Percentiles rank a stretch among this genome's conserved stretches.
Conservation (phyloP, 2,329 filamentous ascomycete genomes). For the Pyrenophora tritici-repentis region DNA sequence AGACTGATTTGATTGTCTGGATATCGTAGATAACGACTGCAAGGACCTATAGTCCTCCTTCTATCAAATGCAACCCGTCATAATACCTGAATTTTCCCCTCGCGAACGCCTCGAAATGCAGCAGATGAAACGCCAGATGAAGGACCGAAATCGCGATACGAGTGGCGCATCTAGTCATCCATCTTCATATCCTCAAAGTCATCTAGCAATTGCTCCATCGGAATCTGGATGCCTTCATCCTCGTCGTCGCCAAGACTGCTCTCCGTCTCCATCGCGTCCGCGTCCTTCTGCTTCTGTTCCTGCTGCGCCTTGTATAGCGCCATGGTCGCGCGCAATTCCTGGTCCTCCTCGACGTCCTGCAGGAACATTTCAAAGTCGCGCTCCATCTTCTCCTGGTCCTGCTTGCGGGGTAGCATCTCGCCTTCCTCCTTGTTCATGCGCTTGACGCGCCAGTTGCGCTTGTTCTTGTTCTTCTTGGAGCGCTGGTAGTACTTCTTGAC, state of each 20-base stretch:
- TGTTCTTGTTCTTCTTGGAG: slow-evolving; percentile 71
- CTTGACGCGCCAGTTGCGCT: slow-evolving; percentile 87
- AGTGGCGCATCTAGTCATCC: slow-evolving; percentile 50
- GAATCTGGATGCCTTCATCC: slow-evolving; percentile 61
- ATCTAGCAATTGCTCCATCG: slow-evolving; percentile 71
- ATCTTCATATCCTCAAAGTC: slow-evolving; percentile 90
- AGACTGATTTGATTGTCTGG: background rate
- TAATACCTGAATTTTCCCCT: slow-evolving; percentile 1
- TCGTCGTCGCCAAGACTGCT: slow-evolving; percentile 57
- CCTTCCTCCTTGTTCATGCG: slow-evolving; percentile 90
- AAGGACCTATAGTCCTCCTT: background rate
- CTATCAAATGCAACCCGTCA: background rate
- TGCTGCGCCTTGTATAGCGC: slow-evolving; percentile 77
- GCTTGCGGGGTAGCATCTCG: slow-evolving; percentile 82
- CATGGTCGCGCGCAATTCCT: slow-evolving; percentile 81
- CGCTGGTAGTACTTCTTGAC: slow-evolving; percentile 97
- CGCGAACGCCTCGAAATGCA: slow-evolving; percentile 14
- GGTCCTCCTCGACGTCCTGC: slow-evolving; percentile 93
- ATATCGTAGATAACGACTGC: background rate
- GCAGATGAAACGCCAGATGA: slow-evolving; percentile 3
- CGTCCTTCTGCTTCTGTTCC: slow-evolving; percentile 61
- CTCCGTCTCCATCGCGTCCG: slow-evolving; percentile 70
- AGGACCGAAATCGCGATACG: background rate
- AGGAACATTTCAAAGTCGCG: slow-evolving; percentile 97
- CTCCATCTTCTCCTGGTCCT: slow-evolving; percentile 86